Percentiles rank a stretch among this genome's conserved stretches.
phyloP scores from a whole-genome alignment of 768 basidiomycete genomes.

The Rhizopogon roseolus region DNA sequence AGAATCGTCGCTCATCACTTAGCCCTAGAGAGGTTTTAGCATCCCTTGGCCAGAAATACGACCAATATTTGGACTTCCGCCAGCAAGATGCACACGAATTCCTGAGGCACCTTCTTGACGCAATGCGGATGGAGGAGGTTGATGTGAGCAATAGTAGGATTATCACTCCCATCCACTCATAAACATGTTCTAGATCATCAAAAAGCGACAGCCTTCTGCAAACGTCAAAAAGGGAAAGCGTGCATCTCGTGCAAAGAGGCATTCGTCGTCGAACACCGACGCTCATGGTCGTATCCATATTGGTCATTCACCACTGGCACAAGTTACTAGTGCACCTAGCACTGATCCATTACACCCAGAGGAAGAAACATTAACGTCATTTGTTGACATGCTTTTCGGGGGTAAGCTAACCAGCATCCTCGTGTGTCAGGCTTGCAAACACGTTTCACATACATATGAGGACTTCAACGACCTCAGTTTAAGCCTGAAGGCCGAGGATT shows the following conservation, averaged over 20 bases:
- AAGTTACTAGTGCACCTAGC: not conserved
- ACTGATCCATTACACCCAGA: constrained; percentile 19
- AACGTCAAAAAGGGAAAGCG: constrained; percentile 26
- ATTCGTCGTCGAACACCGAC: not conserved
- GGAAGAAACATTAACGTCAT: constrained; percentile 55
- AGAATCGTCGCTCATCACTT: not conserved
- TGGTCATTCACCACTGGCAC: not conserved
- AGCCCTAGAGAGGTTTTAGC: constrained; percentile 52
- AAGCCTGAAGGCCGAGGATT: constrained; percentile 81
- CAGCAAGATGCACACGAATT: constrained; percentile 98
- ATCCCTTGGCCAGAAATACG: constrained; percentile 78
- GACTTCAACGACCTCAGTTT: constrained; percentile 93
- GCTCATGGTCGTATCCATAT: not conserved
- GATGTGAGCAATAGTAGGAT: constrained; percentile 51
- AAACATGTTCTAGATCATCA: constrained; percentile 58
- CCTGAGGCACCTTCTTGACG: constrained; percentile 82
- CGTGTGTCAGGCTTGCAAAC: constrained; percentile 92
- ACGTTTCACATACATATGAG: constrained; percentile 88
- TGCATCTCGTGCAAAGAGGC: not conserved
- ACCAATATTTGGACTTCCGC: constrained; percentile 91
- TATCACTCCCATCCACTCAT: not conserved
- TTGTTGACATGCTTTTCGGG: constrained; percentile 88
- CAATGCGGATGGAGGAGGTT: constrained; percentile 91
- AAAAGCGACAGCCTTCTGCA: constrained; percentile 55
- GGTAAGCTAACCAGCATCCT: constrained; percentile 88